Evolutionary conservation across 169 alveolate genomes (phyloP), one percentile per base, ranked within the genome.

Genomic region (Babesia ovata): DNA sequence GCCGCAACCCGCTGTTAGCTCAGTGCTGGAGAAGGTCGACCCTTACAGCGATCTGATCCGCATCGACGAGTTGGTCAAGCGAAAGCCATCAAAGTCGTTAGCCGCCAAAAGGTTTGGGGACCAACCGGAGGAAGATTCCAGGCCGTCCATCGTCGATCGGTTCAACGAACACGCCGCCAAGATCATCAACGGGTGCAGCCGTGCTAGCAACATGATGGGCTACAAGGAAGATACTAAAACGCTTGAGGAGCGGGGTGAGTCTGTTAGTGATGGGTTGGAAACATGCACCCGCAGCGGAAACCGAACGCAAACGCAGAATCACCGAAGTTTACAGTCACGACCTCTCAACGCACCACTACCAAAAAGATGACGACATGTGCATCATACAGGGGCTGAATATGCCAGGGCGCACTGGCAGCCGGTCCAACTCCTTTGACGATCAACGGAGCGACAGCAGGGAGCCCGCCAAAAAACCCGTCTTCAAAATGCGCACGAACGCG

Each of bases 91-190:
- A 9, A 10, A 21, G 49, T 49, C 48, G 48, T 8, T 26, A 7
- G 71, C 56, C 24, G n/a, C 28, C 29, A 45, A 79, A 17, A 61
- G 53, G 28, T 70, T 69, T 61, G 83, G 87, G 28, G 29, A 49
- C 46, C 52, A 28, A n/a, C 45, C 52, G 17, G 52, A 16, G 11
- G 77, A 69, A 17, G 87, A 69, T 26, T 48, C 19, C 49, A 58
- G n/a, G 36, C n/a, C 84, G 22, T 19, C 78, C 44, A 28, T 82
- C 44, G 46, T 82, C 33, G 74, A 63, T 4, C 76, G 89, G 16
- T 82, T 82, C 60, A 82, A 82, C 67, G 42, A 24, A 0, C 89
- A 82, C 28, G 72, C 85, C 17, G 52, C 57, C n/a, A 71, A 73
- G 42, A 71, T 82, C 16, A 82, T 82, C 1, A 65, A 60, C 36